Conservation (phyloP, 345 rosid species). For the Rhodamnia rubescens region DNA sequence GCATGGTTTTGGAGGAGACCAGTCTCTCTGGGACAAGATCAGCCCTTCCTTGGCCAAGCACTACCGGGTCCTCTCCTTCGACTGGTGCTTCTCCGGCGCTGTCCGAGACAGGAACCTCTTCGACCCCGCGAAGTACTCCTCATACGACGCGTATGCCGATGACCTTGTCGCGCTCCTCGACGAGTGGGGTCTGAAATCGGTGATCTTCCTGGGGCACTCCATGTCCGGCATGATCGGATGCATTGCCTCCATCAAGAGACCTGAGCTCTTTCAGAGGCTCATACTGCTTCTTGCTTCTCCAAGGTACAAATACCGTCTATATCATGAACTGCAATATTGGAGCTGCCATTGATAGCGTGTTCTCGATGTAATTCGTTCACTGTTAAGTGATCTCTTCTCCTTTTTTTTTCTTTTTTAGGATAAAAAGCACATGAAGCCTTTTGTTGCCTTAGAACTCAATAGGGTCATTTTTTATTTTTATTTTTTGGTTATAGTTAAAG, state of each 20-base stretch:
- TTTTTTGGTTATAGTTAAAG: background rate
- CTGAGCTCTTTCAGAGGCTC: conserved; percentile 11
- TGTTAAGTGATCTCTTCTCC: background rate
- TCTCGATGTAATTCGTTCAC: background rate
- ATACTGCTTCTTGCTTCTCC: conserved; percentile 6
- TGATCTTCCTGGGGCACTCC: conserved; percentile 10
- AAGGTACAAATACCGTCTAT: background rate
- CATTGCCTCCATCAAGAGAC: conserved; percentile 11
- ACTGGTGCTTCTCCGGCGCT: conserved; percentile 15
- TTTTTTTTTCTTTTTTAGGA: no score
- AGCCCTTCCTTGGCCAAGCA: background rate
- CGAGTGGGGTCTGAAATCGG: background rate
- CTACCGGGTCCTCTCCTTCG: conserved; percentile 8
- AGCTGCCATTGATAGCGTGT: background rate
- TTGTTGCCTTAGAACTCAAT: no score
- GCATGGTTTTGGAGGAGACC: conserved; percentile 12
- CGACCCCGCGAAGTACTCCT: background rate
- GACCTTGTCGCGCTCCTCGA: conserved; percentile 5
- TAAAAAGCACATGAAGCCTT: no score
- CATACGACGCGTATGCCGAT: background rate
- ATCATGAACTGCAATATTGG: background rate
- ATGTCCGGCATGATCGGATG: conserved; percentile 17
- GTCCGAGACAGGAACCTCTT: background rate
- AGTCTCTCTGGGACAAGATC: conserved; percentile 12
- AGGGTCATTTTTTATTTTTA: no score